Conservation (phyloP, 495 filamentous ascomycete genomes). For the Penicillium pancosmium region DNA sequence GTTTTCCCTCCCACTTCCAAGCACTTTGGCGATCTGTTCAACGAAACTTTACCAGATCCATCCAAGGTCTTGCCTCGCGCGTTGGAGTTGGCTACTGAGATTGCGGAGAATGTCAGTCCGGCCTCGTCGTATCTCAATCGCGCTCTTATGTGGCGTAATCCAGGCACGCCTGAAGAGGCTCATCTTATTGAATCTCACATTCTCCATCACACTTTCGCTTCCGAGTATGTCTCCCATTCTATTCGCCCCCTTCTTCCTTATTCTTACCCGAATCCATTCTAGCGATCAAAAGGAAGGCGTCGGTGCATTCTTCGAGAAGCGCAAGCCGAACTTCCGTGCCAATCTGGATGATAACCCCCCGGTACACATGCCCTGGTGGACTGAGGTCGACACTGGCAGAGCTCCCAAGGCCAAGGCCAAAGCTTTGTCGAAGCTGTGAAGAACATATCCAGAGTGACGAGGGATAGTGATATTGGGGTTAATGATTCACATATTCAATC, state of each 20-base stretch:
- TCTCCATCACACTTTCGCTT: slow-evolving; percentile 57
- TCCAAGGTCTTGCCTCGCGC: slow-evolving; percentile 57
- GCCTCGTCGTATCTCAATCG: slow-evolving; percentile 58
- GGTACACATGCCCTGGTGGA: slow-evolving; percentile 35
- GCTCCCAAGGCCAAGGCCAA: slow-evolving; percentile 17
- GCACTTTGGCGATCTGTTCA: slow-evolving; percentile 55
- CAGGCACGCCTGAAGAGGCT: slow-evolving; percentile 55
- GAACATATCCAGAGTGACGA: background rate
- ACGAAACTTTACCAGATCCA: slow-evolving; percentile 52
- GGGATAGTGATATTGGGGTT: background rate
- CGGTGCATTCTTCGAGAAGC: slow-evolving; percentile 51
- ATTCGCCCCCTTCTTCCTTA: background rate
- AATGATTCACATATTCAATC: background rate
- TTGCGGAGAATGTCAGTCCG: slow-evolving; percentile 58
- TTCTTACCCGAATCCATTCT: slow-evolving; percentile 4
- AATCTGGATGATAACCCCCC: slow-evolving; percentile 38
- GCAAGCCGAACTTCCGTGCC: slow-evolving; percentile 53
- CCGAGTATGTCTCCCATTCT: slow-evolving; percentile 27
- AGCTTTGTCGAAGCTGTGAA: slow-evolving; percentile 32
- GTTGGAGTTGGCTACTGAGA: slow-evolving; percentile 58
- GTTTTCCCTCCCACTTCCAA: slow-evolving; percentile 35
- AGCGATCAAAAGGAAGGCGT: slow-evolving; percentile 54
- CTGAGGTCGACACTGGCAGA: slow-evolving; percentile 33
- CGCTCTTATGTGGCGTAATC: slow-evolving; percentile 61
- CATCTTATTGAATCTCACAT: slow-evolving; percentile 62